A percentile compares a stretch with the other conserved stretches of the same genome.
phyloP scores from a whole-genome alignment of 2,329 filamentous ascomycete species.

The Coniochaeta sp. region DNA sequence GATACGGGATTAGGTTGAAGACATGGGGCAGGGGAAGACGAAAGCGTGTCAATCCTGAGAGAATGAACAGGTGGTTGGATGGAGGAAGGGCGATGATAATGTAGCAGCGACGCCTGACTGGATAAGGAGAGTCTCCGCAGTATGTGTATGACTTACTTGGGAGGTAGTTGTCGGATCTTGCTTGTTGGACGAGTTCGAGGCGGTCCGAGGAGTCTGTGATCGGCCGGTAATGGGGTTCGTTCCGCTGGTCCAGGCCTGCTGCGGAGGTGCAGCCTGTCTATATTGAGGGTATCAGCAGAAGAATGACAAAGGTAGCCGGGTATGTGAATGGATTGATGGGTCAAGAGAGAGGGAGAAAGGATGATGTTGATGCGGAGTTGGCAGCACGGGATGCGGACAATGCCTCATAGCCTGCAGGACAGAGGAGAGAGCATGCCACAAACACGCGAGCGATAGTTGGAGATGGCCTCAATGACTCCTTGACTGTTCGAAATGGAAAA shows the following conservation, averaged over 20 bases:
- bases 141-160: slow-evolving; percentile 17
- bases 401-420: neutral
- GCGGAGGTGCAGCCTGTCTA: slow-evolving; percentile 22
- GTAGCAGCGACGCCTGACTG: no score
- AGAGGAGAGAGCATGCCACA: slow-evolving; percentile 2
- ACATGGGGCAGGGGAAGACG: slow-evolving; percentile 2
- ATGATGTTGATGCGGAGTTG: neutral
- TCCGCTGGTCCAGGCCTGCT: slow-evolving; percentile 23
- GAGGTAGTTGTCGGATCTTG: slow-evolving; percentile 18
- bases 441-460: neutral
- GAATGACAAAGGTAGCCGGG: neutral
- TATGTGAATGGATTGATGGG: neutral
- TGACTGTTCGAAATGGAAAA: neutral
- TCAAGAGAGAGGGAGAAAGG: neutral
- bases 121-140: no score
- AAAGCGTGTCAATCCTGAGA: no score
- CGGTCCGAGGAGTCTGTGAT: slow-evolving; percentile 16
- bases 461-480: neutral
- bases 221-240: slow-evolving; percentile 23
- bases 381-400: neutral
- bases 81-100: slow-evolving; percentile 1
- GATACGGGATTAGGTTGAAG: slow-evolving; percentile 19
- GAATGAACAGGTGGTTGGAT: no score
- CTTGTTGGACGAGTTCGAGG: slow-evolving; percentile 15
- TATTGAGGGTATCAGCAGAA: slow-evolving; percentile 7